A percentile compares a stretch with the other conserved stretches of the same genome.
Evolutionary conservation across 1,284 basidiomycete species (phyloP).

Genomic region (Trichosporon sp.): DNA sequence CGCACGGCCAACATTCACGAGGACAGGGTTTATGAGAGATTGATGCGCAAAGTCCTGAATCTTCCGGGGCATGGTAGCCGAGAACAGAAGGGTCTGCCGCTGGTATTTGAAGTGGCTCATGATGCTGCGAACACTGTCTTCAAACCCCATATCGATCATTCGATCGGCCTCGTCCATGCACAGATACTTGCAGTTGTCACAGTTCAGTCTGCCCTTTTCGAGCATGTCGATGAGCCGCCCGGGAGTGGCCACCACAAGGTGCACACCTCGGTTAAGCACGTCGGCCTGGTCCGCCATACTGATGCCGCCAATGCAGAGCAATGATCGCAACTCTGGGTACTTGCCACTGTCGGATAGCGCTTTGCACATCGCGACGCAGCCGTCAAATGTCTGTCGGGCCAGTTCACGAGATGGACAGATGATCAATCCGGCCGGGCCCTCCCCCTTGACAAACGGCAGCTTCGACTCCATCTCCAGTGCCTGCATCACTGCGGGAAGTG

Average conservation of each 20-base stretch:
- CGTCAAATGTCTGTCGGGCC: constrained; percentile 93
- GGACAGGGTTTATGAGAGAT: constrained; percentile 82
- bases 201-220: constrained; percentile 84
- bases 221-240: constrained; percentile 56
- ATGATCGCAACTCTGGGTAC: constrained; percentile 77
- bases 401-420: constrained; percentile 93
- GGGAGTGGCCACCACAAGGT: constrained; percentile 64
- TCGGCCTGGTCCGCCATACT: constrained; percentile 95
- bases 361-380: constrained; percentile 75
- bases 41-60: constrained; percentile 98
- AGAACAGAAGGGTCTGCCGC: constrained; percentile 93
- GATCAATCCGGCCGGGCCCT: constrained; percentile 91
- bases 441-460: constrained; percentile 81
- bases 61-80: constrained; percentile 97
- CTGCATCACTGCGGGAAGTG: constrained; percentile 89
- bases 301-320: constrained; percentile 96
- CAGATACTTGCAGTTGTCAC: constrained; percentile 86
- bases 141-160: constrained; percentile 99
- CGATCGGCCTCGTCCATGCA: constrained; percentile 99
- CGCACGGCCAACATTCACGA: constrained; percentile 96
- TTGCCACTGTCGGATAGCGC: constrained; percentile 68
- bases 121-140: constrained; percentile 96
- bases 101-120: constrained; percentile 99
- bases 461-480: constrained; percentile 88
- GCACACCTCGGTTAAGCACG: constrained; percentile 80